phyloP scores from a whole-genome alignment of 176 grass and related monocot species.

The Oryza glaberrima region DNA sequence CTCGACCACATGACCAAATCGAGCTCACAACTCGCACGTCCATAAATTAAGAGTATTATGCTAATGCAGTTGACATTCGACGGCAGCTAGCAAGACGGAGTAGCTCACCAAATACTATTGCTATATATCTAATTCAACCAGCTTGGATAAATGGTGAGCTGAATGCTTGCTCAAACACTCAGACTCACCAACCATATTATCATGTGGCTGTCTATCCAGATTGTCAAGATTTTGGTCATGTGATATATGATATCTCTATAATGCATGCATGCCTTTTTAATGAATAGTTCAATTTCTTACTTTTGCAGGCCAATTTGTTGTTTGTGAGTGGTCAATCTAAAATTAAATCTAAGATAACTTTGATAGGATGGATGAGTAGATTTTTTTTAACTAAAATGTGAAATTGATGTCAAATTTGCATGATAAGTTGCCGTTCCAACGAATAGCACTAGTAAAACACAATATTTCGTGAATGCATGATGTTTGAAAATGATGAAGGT shows the following conservation, averaged over 20 bases:
- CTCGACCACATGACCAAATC: neutral
- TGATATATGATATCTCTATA: neutral
- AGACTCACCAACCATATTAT: neutral
- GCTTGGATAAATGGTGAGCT: neutral
- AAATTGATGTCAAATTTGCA: neutral
- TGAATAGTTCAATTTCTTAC: neutral
- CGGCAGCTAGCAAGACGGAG: neutral
- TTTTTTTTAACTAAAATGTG: neutral
- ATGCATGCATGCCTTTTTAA: neutral
- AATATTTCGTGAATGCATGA: neutral
- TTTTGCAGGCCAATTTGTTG: neutral
- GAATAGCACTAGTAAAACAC: neutral
- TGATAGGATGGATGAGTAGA: neutral
- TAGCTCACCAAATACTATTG: neutral
- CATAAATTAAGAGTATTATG: neutral
- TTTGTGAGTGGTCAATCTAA: neutral
- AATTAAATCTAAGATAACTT: neutral
- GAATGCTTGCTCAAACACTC: neutral
- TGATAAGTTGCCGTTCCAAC: neutral
- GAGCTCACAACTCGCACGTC: constrained; percentile 17
- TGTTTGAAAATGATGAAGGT: no score
- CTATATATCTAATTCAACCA: neutral
- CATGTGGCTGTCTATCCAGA: neutral
- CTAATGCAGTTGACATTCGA: constrained; percentile 37
- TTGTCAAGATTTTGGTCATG: neutral